Percentiles rank a stretch among this genome's conserved stretches.
These are phyloP conservation scores for Volvox reticuliferus DNA, from an alignment of 139 green algal genomes.

Conservation along the genomic window DNA sequence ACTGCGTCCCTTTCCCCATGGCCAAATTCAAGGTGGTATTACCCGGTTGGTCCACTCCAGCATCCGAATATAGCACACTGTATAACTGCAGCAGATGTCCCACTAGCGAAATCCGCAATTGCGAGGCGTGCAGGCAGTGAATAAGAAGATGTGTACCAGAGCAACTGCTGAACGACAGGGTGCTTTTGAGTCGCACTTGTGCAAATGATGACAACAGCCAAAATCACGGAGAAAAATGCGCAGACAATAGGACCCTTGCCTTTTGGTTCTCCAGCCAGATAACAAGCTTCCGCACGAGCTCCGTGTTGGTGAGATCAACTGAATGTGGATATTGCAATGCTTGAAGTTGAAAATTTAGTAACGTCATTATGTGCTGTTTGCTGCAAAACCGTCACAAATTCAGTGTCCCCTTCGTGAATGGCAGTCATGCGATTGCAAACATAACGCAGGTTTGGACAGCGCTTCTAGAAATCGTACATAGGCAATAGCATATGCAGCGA, in stretches of 20 bases:
- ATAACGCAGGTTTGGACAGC: too few relatives aligned
- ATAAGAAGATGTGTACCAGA: too few relatives aligned
- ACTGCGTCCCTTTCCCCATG: too few relatives aligned
- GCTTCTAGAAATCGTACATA: too few relatives aligned
- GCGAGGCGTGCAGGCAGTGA: neutral
- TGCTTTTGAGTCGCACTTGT: neutral
- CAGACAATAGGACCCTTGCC: neutral
- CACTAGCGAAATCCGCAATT: neutral
- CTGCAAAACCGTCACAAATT: too few relatives aligned
- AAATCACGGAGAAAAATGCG: neutral
- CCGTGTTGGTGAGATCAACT: neutral
- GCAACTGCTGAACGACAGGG: neutral
- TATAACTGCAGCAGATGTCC: neutral
- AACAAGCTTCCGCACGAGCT: neutral
- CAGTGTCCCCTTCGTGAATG: too few relatives aligned
- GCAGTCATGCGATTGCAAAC: too few relatives aligned
- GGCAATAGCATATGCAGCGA: too few relatives aligned
- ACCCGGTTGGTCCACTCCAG: too few relatives aligned
- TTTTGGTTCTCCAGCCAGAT: constrained; percentile 35
- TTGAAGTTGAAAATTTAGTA: constrained; percentile 1
- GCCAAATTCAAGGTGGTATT: neutral
- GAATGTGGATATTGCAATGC: neutral
- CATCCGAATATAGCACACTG: neutral
- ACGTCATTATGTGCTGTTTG: neutral
- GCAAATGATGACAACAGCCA: neutral